These are phyloP conservation scores for Pinus albicaulis DNA, from an alignment of 75 land plant genomes.

Conservation along the genomic window DNA sequence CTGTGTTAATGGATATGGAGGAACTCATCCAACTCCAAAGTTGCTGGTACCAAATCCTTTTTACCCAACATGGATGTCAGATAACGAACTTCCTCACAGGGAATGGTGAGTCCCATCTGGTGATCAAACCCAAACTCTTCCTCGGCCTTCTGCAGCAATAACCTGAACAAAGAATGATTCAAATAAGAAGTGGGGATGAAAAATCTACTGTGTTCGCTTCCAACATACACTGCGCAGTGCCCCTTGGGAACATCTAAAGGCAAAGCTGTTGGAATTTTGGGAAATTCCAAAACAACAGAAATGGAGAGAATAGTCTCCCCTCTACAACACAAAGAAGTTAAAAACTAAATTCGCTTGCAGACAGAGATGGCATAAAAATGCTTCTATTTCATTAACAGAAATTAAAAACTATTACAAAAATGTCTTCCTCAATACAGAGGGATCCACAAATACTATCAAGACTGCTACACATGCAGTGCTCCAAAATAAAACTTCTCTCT, in stretches of 20 bases:
- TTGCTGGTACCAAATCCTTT: background rate
- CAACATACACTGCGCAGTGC: constrained; percentile 66
- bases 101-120: constrained; percentile 48
- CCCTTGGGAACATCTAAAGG: constrained; percentile 23
- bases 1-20: background rate
- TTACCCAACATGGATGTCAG: background rate
- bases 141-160: constrained; percentile 42
- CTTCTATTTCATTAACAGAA: no score
- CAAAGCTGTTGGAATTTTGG: no score
- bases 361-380: no score
- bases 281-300: no score
- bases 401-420: no score
- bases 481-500: no score
- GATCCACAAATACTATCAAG: no score
- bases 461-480: no score
- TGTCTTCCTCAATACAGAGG: no score
- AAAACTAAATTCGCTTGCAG: no score
- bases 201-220: constrained; percentile 41
- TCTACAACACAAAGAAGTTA: no score
- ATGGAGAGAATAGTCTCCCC: no score
- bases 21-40: background rate
- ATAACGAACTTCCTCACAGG: constrained; percentile 44
- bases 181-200: constrained; percentile 50
- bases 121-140: constrained; percentile 74
- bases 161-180: constrained; percentile 43